Conservation (phyloP, 2,329 filamentous ascomycete genomes). For the Xylariales sp. region DNA sequence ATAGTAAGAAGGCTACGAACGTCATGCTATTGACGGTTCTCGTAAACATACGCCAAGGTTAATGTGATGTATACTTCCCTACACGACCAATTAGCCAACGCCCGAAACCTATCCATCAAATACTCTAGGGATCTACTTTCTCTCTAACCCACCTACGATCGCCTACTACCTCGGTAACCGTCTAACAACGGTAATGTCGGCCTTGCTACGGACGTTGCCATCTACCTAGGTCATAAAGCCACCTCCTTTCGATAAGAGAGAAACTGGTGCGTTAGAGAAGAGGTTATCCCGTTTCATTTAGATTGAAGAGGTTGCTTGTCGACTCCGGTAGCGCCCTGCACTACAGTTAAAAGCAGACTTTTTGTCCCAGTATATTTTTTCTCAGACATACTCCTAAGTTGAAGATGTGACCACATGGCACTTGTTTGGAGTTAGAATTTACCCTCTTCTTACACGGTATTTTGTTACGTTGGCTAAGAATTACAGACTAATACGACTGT, state of each 20-base stretch:
- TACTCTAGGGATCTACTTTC: not conserved
- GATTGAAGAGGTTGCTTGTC: conserved; percentile 36
- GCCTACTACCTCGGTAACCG: not conserved
- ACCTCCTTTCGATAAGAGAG: not conserved
- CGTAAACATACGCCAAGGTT: too few relatives aligned
- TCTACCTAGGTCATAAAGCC: not conserved
- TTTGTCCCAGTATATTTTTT: not conserved
- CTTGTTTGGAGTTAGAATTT: too few relatives aligned
- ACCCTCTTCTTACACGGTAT: too few relatives aligned
- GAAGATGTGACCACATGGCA: not conserved
- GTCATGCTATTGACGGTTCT: too few relatives aligned
- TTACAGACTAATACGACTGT: too few relatives aligned
- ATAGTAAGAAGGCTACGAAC: too few relatives aligned
- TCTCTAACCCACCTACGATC: not conserved
- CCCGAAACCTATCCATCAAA: too few relatives aligned
- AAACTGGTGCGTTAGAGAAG: conserved; percentile 33
- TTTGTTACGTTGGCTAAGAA: too few relatives aligned
- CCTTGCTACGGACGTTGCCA: not conserved
- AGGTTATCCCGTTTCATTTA: conserved; percentile 36
- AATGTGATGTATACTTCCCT: not conserved
- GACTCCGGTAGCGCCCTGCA: conserved; percentile 31
- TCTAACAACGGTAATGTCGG: not conserved
- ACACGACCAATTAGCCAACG: not conserved
- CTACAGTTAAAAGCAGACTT: not conserved
- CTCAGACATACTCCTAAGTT: not conserved